Conservation (phyloP, 83 land plant genomes). For the Larix sibirica region DNA sequence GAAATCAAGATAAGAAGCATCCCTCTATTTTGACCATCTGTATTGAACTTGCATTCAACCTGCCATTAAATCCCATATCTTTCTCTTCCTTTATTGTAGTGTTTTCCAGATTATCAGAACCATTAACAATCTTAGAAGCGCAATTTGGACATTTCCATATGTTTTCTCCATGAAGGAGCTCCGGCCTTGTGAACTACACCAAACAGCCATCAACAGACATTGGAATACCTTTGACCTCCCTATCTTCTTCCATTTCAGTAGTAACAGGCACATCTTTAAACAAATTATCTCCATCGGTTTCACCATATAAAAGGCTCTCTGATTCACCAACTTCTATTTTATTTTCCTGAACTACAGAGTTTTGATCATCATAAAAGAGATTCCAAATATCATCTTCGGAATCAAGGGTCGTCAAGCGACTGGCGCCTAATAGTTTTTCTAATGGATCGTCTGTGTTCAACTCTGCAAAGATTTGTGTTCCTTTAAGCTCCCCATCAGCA, state of each 20-base stretch:
- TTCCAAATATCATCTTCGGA: constrained; percentile 18
- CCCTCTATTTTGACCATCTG: too few species aligned
- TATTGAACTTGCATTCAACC: not conserved
- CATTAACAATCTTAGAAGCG: constrained; percentile 5
- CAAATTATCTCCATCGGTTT: too few species aligned
- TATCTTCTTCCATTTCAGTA: constrained; percentile 56
- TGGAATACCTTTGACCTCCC: constrained; percentile 42
- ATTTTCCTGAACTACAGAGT: not conserved
- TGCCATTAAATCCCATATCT: not conserved
- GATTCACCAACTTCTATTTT: not conserved
- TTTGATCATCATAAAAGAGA: constrained; percentile 26
- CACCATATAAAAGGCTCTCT: too few species aligned
- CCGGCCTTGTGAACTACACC: constrained; percentile 23
- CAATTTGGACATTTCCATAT: constrained; percentile 40
- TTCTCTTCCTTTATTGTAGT: not conserved
- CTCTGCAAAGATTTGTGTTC: too few species aligned
- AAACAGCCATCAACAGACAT: constrained; percentile 87
- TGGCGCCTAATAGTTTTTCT: too few species aligned
- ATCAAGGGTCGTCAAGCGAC: not conserved
- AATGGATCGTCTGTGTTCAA: not conserved
- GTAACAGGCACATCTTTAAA: not conserved
- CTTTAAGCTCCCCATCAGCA: too few species aligned
- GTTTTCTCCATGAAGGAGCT: constrained; percentile 84
- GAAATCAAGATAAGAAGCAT: too few species aligned
- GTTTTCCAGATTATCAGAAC: constrained; percentile 10